Percentiles rank a stretch among this genome's conserved stretches.
Conservation (phyloP, 345 rosid species). For the Murraya paniculata region DNA sequence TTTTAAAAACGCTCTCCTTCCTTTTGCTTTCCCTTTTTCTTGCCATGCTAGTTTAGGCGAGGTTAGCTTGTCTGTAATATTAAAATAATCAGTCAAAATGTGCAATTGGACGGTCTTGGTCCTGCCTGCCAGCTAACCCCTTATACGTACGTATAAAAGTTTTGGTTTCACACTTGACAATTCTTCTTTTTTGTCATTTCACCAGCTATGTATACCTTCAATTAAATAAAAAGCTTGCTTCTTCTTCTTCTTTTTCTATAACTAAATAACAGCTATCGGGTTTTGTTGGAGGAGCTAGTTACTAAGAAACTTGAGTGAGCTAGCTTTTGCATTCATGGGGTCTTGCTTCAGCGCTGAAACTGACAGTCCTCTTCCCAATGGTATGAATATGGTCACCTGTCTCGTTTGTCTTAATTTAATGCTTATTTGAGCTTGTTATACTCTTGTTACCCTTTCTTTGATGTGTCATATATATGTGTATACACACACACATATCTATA, state of each 20-base stretch:
- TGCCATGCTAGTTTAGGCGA: too few species aligned
- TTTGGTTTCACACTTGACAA: conserved; percentile 30
- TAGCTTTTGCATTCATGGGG: conserved; percentile 44
- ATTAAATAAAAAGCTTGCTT: not conserved
- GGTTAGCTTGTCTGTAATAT: not conserved
- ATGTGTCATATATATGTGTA: not conserved
- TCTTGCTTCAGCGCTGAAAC: conserved; percentile 69
- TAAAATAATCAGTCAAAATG: conserved; percentile 29
- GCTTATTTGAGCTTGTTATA: not conserved
- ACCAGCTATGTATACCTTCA: not conserved
- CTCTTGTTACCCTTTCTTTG: not conserved
- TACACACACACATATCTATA: too few species aligned
- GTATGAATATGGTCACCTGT: conserved; percentile 46
- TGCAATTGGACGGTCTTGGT: conserved; percentile 12
- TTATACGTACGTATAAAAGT: conserved; percentile 6
- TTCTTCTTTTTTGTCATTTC: conserved; percentile 12
- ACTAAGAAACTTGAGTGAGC: not conserved
- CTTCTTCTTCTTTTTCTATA: not conserved
- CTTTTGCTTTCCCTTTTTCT: not conserved
- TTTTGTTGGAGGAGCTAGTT: conserved; percentile 4
- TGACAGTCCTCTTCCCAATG: conserved; percentile 38
- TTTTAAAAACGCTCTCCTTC: too few species aligned
- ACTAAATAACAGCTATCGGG: not conserved
- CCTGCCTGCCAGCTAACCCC: conserved; percentile 27
- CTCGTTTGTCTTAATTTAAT: not conserved